Conservation (phyloP, 2,329 filamentous ascomycete species). For the Trichoderma koningii region DNA sequence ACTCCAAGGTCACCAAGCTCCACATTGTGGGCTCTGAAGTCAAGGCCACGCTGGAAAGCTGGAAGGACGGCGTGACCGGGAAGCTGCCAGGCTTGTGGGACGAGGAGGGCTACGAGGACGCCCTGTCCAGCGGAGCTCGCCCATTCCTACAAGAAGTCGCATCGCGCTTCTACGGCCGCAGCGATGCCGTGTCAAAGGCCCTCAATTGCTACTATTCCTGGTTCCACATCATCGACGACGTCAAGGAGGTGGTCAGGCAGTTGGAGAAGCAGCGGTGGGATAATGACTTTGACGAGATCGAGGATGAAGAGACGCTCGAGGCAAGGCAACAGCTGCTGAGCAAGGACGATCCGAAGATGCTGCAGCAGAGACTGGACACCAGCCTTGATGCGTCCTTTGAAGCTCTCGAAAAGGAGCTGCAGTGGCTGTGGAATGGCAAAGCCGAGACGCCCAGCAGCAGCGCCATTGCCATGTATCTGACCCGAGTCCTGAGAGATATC, state of each 20-base stretch:
- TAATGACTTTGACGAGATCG: conserved; percentile 71
- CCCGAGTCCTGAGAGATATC: conserved; percentile 75
- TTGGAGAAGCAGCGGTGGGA: conserved; percentile 73
- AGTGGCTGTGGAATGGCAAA: conserved; percentile 51
- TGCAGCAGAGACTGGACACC: conserved; percentile 61
- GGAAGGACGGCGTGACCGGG: conserved; percentile 57
- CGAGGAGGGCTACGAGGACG: conserved; percentile 61
- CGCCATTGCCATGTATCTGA: conserved; percentile 63
- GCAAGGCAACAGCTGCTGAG: conserved; percentile 67
- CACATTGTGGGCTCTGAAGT: conserved; percentile 66
- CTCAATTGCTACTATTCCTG: conserved; percentile 69
- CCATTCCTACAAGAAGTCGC: conserved; percentile 70
- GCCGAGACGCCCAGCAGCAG: conserved; percentile 52
- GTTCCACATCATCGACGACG: conserved; percentile 70
- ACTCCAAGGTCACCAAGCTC: conserved; percentile 64
- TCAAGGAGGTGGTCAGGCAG: conserved; percentile 62
- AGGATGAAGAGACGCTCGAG: conserved; percentile 71
- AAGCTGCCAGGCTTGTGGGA: conserved; percentile 67
- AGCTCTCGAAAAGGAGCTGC: conserved; percentile 59
- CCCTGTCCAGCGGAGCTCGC: conserved; percentile 65
- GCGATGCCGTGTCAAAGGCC: conserved; percentile 63
- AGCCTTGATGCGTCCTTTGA: conserved; percentile 60
- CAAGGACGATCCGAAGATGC: conserved; percentile 66
- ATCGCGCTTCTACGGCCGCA: conserved; percentile 71
- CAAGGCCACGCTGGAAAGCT: conserved; percentile 60